Conservation (phyloP, 805 yeast genomes). For the Brettanomyces bruxellensis region DNA sequence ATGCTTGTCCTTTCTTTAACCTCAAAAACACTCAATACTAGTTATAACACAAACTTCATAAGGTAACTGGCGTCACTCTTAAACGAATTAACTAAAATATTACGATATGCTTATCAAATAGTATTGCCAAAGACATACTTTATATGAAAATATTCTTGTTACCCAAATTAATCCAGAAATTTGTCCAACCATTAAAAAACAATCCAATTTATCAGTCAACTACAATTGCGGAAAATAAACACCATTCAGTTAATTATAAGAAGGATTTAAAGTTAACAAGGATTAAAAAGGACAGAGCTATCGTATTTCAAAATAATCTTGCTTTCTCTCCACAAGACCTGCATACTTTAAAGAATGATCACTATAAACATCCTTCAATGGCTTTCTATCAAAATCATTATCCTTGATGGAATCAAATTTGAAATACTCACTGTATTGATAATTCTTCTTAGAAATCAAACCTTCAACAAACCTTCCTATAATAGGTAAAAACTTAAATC, state of each 20-base stretch:
- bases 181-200: too few relatives aligned
- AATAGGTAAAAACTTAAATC: constrained; percentile 12
- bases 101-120: too few relatives aligned
- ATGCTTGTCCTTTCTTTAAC: too few relatives aligned
- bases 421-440: constrained; percentile 10
- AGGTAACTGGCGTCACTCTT: too few relatives aligned
- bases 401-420: constrained; percentile 6
- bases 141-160: too few relatives aligned
- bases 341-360: neutral
- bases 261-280: constrained; percentile 22
- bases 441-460: constrained; percentile 6
- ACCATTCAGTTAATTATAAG: neutral
- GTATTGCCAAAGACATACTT: too few relatives aligned
- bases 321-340: neutral
- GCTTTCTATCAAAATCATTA: constrained; percentile 3
- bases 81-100: too few relatives aligned
- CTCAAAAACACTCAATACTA: too few relatives aligned
- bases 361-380: neutral
- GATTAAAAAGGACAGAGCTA: constrained; percentile 14
- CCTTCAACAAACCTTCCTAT: constrained; percentile 9
- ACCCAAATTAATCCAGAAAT: too few relatives aligned
- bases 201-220: neutral
- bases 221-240: neutral
- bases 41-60: too few relatives aligned
- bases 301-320: neutral